Conservation (phyloP, 257 asterid genomes). For the Avicennia marina region DNA sequence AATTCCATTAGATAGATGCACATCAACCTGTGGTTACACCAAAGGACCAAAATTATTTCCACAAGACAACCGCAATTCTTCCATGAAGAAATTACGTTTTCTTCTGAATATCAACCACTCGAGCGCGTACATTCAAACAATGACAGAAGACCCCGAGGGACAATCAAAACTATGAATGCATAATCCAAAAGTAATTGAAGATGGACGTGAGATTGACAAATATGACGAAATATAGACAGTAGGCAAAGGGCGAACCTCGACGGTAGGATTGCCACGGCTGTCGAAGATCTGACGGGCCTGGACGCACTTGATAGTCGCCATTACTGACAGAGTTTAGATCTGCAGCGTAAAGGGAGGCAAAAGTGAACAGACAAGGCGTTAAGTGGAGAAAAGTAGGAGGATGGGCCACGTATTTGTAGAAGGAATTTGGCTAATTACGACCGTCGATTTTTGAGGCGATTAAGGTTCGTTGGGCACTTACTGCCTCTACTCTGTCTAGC, state of each 20-base stretch:
- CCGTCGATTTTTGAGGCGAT: slow-evolving; percentile 66
- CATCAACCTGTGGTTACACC: slow-evolving; percentile 49
- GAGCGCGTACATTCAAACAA: too few species aligned
- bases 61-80: background rate
- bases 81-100: background rate
- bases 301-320: slow-evolving; percentile 72
- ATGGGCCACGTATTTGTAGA: too few species aligned
- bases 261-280: slow-evolving; percentile 96
- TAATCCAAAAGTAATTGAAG: background rate
- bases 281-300: slow-evolving; percentile 97
- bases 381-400: too few species aligned
- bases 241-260: slow-evolving; percentile 53
- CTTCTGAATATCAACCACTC: too few species aligned
- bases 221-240: slow-evolving; percentile 5
- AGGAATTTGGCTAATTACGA: slow-evolving; percentile 22
- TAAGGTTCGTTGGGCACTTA: too few species aligned
- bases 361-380: too few species aligned
- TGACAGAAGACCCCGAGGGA: too few species aligned
- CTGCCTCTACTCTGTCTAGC: too few species aligned
- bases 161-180: background rate
- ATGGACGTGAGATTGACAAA: background rate
- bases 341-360: background rate
- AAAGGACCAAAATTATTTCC: background rate
- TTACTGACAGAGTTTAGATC: slow-evolving; percentile 16
- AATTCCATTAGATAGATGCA: slow-evolving; percentile 45